Conservation (phyloP, 495 filamentous ascomycete genomes). For the Geoglossum glabrum region DNA sequence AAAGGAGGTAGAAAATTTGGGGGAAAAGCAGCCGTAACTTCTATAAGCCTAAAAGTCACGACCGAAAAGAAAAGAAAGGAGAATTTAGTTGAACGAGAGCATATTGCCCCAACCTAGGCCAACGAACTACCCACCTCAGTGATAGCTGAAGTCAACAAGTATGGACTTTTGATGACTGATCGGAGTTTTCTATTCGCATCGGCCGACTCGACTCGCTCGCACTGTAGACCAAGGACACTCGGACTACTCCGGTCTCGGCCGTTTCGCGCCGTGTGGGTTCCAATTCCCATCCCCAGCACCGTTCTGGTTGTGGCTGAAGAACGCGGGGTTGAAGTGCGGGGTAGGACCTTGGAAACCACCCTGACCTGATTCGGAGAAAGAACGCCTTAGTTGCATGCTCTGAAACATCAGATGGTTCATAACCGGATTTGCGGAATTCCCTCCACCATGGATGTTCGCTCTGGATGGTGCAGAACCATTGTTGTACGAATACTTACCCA, state of each 20-base stretch:
- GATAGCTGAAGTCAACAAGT: background rate
- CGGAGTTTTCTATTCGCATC: background rate
- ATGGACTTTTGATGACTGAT: background rate
- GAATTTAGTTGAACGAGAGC: background rate
- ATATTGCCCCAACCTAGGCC: background rate
- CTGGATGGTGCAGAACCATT: background rate
- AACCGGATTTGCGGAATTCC: background rate
- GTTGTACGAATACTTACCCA: slow-evolving; percentile 1
- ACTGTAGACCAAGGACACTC: background rate
- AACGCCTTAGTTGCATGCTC: slow-evolving; percentile 7
- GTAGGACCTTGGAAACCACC: slow-evolving; percentile 46
- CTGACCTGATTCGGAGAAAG: slow-evolving; percentile 8
- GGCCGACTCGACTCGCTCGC: background rate
- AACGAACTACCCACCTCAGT: background rate
- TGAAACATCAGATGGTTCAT: background rate
- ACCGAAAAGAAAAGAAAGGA: background rate
- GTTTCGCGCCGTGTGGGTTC: slow-evolving; percentile 74
- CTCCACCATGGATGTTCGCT: background rate
- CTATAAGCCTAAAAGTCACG: background rate
- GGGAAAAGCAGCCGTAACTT: background rate
- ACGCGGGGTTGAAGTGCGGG: slow-evolving; percentile 59
- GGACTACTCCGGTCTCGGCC: slow-evolving; percentile 43
- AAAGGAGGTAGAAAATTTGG: background rate
- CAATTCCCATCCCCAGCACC: slow-evolving; percentile 37
- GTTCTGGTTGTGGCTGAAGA: slow-evolving; percentile 45